Base-by-base conservation (phyloP, 306 rosid species). In the Cucumis sativus region DNA sequence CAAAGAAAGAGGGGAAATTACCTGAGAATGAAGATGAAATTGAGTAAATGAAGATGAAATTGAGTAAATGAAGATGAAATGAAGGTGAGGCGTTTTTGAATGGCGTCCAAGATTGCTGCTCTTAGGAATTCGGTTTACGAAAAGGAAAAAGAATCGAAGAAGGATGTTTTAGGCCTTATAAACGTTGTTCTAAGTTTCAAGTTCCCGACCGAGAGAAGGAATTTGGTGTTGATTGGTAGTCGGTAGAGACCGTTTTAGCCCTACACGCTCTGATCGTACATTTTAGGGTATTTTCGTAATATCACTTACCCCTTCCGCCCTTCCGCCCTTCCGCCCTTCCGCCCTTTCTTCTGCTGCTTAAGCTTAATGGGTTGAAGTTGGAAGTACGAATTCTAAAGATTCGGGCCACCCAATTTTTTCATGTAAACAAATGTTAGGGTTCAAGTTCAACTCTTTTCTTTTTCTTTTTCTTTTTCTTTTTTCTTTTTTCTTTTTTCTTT, bases 191-290 rank as follows among this genome's bases (percentile, higher is more conserved):
- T 54, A 73, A 52, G 57, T 52, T 52, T 2, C n/a, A 52, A 73
- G 47, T 73, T 73, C 14, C 77, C 63, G 63, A 54, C 63, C 77
- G 77, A 33, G 49, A 30, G 45, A 30, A 47, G 77, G 77, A 52
- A 73, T 73, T 73, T 73, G 77, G 77, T 33, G 62, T 52, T 73
- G 47, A 73, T 73, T 55, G 63, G 77, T 33, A 73, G 63, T 73
- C 63, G 77, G 77, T 73, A 52, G 77, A 73, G 77, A 73, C 77
- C 77, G 77, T 73, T 73, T 73, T 30, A 33, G 63, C 63, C 77
- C 77, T 73, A 73, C 62, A 73, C 77, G 77, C 49, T 73, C 63
- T 73, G 63, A 73, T 73, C 77, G 63, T 73, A 73, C 77, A 16
- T 73, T 18, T 73, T 73, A 8, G 77, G 77, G 77, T 10, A 73